A percentile compares a stretch with the other conserved stretches of the same genome.
These are phyloP conservation scores for Ophiostoma himal-ulmi DNA, from an alignment of 2,329 filamentous ascomycete genomes.

Conservation along the genomic window DNA sequence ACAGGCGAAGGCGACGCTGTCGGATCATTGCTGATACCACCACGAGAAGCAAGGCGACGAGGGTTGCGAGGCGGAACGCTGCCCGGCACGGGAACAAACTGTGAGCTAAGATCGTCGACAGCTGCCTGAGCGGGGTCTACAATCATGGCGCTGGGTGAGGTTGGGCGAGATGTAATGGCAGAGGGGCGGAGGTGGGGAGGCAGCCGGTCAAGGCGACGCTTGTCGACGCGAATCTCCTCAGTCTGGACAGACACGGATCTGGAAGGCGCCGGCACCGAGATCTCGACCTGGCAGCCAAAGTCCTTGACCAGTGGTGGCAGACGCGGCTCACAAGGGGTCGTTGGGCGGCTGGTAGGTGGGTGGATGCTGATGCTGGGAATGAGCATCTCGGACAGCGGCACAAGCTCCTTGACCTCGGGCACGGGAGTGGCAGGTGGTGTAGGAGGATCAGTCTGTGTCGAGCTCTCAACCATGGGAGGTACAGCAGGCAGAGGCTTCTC, in stretches of 20 bases:
- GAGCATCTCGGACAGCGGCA: constrained; percentile 35
- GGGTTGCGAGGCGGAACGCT: constrained; percentile 56
- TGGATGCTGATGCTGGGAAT: constrained; percentile 90
- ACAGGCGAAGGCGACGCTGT: constrained; percentile 44
- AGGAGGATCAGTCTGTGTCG: constrained; percentile 56
- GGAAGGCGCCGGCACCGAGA: constrained; percentile 44
- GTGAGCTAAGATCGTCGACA: constrained; percentile 37
- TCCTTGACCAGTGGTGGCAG: constrained; percentile 80
- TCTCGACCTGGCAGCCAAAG: constrained; percentile 70
- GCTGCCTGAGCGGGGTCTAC: constrained; percentile 28
- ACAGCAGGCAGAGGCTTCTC: constrained; percentile 26
- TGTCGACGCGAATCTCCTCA: constrained; percentile 81
- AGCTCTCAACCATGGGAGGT: constrained; percentile 45
- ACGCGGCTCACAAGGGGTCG: constrained; percentile 65
- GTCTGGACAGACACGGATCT: constrained; percentile 65
- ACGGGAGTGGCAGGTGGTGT: constrained; percentile 24
- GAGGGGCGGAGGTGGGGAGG: constrained; percentile 76
- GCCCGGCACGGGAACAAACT: constrained; percentile 42
- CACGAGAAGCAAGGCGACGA: constrained; percentile 45
- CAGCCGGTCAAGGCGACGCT: constrained; percentile 65
- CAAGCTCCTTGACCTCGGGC: constrained; percentile 13
- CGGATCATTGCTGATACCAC: constrained; percentile 41
- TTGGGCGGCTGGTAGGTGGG: constrained; percentile 77
- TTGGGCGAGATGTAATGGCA: constrained; percentile 58
- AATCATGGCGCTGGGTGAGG: constrained; percentile 42